A percentile compares a stretch with the other conserved stretches of the same genome.
These are phyloP conservation scores for Pleurotus platypus DNA, from an alignment of 768 basidiomycete species.

Conservation along the genomic window DNA sequence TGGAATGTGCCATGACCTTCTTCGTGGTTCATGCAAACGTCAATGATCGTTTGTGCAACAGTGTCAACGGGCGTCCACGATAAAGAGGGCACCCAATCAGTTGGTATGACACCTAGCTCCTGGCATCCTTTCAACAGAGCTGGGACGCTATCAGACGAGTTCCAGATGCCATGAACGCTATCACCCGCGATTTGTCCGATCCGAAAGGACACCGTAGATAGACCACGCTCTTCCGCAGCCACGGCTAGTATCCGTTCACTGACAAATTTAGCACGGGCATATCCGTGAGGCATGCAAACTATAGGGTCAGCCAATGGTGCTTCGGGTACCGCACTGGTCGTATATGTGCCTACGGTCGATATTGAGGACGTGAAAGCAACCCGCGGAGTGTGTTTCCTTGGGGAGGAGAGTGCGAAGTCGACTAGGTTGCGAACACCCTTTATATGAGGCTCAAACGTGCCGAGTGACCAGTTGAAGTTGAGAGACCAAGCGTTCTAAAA, in stretches of 20 bases:
- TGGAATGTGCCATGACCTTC: neutral
- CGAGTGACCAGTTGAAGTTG: neutral
- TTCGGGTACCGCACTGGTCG: constrained; percentile 2
- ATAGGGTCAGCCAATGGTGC: constrained; percentile 15
- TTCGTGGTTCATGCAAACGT: neutral
- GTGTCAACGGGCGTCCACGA: neutral
- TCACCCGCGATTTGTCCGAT: constrained; percentile 26
- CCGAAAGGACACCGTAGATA: constrained; percentile 16
- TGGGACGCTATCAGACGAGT: constrained; percentile 24
- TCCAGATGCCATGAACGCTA: constrained; percentile 21
- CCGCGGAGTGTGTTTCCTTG: constrained; percentile 13
- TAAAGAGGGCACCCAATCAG: neutral
- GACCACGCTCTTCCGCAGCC: constrained; percentile 12
- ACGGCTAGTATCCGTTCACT: neutral
- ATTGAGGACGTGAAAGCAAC: constrained; percentile 19
- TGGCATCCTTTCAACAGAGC: constrained; percentile 20
- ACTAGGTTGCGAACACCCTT: neutral
- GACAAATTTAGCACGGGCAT: constrained; percentile 1
- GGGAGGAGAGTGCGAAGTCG: neutral
- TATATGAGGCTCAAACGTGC: neutral
- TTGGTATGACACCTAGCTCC: neutral
- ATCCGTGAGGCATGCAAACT: constrained; percentile 23
- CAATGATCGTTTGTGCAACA: neutral
- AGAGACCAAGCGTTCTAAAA: neutral
- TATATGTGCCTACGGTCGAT: neutral